Evolutionary conservation across 1,139 yeast genomes (phyloP), one percentile per base, ranked within the genome.

Genomic region (Arxiozyma slooffiae): DNA sequence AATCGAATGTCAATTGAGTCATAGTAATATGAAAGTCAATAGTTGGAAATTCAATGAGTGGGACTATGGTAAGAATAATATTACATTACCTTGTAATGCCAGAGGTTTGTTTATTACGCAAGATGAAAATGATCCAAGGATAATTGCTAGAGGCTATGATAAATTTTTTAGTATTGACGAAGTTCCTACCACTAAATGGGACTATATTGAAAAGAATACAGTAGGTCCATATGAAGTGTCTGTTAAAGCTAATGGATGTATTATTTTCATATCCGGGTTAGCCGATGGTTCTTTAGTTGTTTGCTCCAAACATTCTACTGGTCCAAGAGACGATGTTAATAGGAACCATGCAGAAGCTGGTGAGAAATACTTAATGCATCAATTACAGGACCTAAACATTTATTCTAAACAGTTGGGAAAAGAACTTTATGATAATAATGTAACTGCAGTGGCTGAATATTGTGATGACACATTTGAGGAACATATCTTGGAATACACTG

Each of bases 391-490:
- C 1, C 58, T 60, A 2, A 78, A 77, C 0, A 66, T 74, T 21
- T 62, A 75, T 1, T 59, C 75, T 1, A 55, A 61, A 16, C 77
- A 78, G 1, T 74, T 94, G 45, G 97, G 89, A 0, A 59, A 60
- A 41, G 68, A 70, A 5, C 70, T 94, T 20, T 73, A 74, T 59
- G 60, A 67, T 1, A 59, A 73, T 56, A 78, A 81, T 54, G 64
- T 80, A 30, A 94, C 98, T 0, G 96, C 96, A 0, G 96, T 89
- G 0, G 90, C 94, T 1, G 98, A 92, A 67, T 76, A 81, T 46
- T 94, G 99, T 67, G 97, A 94, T 64, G 98, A 94, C 61, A 70
- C 70, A 0, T 94, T 94, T 67, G 98, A 94, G 64, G 98, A 94
- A 66, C 99, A 94, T 66, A 88, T 94, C 14, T 71, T 94, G 50